Conservation (phyloP, 768 basidiomycete species). For the Lactarius vividus region DNA sequence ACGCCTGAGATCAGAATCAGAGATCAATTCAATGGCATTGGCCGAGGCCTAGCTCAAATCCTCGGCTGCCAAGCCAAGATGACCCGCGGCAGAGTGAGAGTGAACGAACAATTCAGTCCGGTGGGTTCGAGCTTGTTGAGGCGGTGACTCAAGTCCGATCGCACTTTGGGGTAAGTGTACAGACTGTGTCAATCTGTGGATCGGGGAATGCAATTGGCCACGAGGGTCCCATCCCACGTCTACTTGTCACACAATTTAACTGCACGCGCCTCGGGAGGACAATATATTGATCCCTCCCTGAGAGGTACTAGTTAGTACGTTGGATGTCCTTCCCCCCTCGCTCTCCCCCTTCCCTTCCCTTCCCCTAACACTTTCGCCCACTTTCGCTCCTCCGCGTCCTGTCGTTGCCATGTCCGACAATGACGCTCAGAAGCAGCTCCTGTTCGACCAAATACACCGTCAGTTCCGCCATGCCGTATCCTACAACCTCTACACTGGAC, state of each 20-base stretch:
- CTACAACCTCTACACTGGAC: conserved; percentile 19
- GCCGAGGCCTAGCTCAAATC: neutral
- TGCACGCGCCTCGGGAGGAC: neutral
- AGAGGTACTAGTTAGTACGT: neutral
- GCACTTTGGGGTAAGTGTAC: neutral
- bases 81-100: neutral
- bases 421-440: neutral
- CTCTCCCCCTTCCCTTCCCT: neutral
- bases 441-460: neutral
- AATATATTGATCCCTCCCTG: neutral
- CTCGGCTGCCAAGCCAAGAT: neutral
- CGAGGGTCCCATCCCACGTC: too few relatives aligned
- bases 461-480: conserved; percentile 14
- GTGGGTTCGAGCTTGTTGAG: too few relatives aligned
- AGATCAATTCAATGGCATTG: neutral
- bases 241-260: neutral
- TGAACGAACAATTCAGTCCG: too few relatives aligned
- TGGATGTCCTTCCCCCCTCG: neutral
- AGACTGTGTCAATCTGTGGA: neutral
- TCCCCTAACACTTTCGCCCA: too few relatives aligned
- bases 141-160: neutral
- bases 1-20: neutral
- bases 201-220: neutral
- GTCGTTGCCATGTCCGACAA: conserved; percentile 7
- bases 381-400: neutral